Percentiles rank a stretch among this genome's conserved stretches.
phyloP scores from a whole-genome alignment of 805 yeast genomes.

The Sugiyamaella floridensis region DNA sequence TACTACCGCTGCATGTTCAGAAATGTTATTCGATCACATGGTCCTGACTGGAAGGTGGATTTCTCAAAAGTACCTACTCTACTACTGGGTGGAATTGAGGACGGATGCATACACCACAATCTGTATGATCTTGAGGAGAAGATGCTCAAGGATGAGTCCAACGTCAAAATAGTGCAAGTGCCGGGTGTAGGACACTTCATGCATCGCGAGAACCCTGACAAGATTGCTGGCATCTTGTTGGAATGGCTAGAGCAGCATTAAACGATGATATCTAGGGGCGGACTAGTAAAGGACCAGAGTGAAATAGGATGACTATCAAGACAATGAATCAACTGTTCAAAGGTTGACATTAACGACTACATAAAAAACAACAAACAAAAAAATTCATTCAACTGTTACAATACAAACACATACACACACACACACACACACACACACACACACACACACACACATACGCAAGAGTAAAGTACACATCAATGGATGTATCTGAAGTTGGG shows the following conservation, averaged over 20 bases:
- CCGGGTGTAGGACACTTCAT: slow-evolving; percentile 24
- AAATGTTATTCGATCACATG: background rate
- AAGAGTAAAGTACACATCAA: background rate
- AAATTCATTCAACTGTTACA: too few species aligned
- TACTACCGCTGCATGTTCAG: slow-evolving; percentile 19
- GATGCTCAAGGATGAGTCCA: slow-evolving; percentile 6
- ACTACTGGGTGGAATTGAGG: slow-evolving; percentile 20
- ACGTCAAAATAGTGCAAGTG: slow-evolving; percentile 14
- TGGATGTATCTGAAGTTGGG: slow-evolving; percentile 13
- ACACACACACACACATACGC: too few species aligned
- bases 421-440: too few species aligned
- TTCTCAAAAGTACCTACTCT: slow-evolving; percentile 15
- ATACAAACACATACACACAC: too few species aligned
- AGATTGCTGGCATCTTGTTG: slow-evolving; percentile 12
- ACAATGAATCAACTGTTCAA: too few species aligned
- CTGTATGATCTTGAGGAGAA: slow-evolving; percentile 14
- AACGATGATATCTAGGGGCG: background rate
- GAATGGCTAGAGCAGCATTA: slow-evolving; percentile 7
- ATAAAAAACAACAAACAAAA: too few species aligned
- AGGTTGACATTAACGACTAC: too few species aligned
- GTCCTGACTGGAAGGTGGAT: slow-evolving; percentile 12
- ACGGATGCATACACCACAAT: slow-evolving; percentile 20
- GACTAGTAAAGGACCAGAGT: background rate
- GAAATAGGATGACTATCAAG: background rate
- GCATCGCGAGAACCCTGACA: slow-evolving; percentile 24